Conservation (phyloP, 805 yeast genomes). For the Ogataea philodendri region DNA sequence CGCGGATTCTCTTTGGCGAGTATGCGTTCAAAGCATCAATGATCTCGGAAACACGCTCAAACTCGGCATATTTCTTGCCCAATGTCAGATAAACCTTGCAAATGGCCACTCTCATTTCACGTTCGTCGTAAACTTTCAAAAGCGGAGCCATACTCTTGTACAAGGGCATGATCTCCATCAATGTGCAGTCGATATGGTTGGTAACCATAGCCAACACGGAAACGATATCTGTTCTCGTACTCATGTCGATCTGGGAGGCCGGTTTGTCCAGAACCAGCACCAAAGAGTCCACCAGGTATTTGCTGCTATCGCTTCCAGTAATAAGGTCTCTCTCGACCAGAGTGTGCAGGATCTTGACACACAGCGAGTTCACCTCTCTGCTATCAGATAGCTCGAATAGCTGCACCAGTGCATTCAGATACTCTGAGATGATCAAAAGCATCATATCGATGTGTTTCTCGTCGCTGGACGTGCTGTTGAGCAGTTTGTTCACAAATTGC, state of each 20-base stretch:
- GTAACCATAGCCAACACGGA: slow-evolving; percentile 56
- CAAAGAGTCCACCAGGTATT: slow-evolving; percentile 53
- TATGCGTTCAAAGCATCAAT: slow-evolving; percentile 68
- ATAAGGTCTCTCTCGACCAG: slow-evolving; percentile 59
- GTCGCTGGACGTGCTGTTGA: slow-evolving; percentile 39
- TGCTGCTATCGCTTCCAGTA: slow-evolving; percentile 51
- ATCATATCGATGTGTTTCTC: slow-evolving; percentile 47
- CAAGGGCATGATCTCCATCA: slow-evolving; percentile 43
- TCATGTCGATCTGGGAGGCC: slow-evolving; percentile 45
- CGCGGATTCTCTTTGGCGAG: slow-evolving; percentile 58
- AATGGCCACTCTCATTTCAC: slow-evolving; percentile 59
- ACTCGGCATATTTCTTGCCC: slow-evolving; percentile 48
- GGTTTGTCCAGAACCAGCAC: slow-evolving; percentile 61
- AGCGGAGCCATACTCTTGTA: slow-evolving; percentile 37
- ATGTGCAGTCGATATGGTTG: slow-evolving; percentile 49
- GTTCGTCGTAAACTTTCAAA: slow-evolving; percentile 58
- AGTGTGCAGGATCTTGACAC: slow-evolving; percentile 49
- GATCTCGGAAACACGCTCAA: slow-evolving; percentile 47
- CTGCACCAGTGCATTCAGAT: slow-evolving; percentile 49
- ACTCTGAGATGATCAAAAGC: slow-evolving; percentile 56
- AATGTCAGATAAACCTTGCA: slow-evolving; percentile 59
- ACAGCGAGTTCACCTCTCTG: slow-evolving; percentile 48
- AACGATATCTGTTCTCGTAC: slow-evolving; percentile 56
- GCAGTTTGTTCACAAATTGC: slow-evolving; percentile 49
- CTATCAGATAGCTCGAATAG: slow-evolving; percentile 42